Evolutionary conservation across 192 early-diverging fungal genomes (phyloP).

Genomic region (Coemansia sp.): DNA sequence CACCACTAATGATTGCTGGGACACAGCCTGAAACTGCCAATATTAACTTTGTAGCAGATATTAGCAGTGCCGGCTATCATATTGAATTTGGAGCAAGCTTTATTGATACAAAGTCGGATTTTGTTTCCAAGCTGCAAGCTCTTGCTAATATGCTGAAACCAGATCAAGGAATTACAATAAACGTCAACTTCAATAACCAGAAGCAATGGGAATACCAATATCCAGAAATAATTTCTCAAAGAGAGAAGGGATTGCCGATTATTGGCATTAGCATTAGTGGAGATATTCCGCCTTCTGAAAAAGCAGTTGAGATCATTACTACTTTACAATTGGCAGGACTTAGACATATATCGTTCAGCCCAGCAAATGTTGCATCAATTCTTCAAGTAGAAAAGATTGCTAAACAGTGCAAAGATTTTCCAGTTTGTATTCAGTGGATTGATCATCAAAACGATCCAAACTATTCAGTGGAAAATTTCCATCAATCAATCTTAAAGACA

Average conservation of each 20-base stretch:
- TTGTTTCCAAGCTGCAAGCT: conserved; percentile 58
- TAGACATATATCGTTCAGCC: conserved; percentile 81
- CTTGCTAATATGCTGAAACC: conserved; percentile 70
- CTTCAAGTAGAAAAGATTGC: conserved; percentile 67
- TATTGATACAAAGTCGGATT: conserved; percentile 64
- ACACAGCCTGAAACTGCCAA: conserved; percentile 90
- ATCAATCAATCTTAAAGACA: conserved; percentile 79
- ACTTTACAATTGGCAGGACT: conserved; percentile 75
- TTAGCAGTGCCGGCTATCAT: conserved; percentile 88
- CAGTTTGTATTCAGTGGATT: conserved; percentile 87
- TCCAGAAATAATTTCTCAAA: conserved; percentile 71
- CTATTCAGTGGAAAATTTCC: conserved; percentile 88
- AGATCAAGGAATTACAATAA: conserved; percentile 87
- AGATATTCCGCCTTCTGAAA: conserved; percentile 83
- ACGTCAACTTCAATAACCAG: conserved; percentile 88
- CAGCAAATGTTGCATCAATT: conserved; percentile 74
- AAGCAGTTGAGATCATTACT: conserved; percentile 74
- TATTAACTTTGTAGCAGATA: conserved; percentile 77
- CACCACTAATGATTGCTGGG: conserved; percentile 93
- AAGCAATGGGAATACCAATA: conserved; percentile 83
- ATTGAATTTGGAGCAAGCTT: conserved; percentile 88
- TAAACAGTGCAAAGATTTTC: conserved; percentile 55
- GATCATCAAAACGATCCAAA: conserved; percentile 85
- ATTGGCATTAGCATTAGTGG: conserved; percentile 89
- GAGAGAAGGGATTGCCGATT: conserved; percentile 78